phyloP scores from a whole-genome alignment of 805 yeast species.

The Candida nonsorbophila region DNA sequence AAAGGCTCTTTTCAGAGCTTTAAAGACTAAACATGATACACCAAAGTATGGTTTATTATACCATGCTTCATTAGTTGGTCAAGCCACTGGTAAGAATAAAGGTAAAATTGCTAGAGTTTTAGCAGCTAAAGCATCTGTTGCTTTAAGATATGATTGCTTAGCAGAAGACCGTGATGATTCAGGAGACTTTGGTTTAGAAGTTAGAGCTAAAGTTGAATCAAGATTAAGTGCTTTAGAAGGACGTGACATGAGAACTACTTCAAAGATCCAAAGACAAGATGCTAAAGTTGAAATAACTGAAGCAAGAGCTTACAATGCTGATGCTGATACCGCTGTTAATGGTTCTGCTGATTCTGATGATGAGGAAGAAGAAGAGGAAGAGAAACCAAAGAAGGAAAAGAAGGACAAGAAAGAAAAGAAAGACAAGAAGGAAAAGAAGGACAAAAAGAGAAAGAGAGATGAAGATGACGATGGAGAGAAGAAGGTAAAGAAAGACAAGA shows the following conservation, averaged over 20 bases:
- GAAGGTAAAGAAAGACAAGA: too few species aligned
- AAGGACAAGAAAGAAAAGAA: slow-evolving; percentile 22
- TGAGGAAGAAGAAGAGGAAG: slow-evolving; percentile 20
- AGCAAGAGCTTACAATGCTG: slow-evolving; percentile 87
- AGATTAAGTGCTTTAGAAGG: slow-evolving; percentile 95
- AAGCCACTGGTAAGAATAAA: slow-evolving; percentile 96
- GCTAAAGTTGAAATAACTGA: slow-evolving; percentile 84
- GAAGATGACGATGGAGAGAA: slow-evolving; percentile 16
- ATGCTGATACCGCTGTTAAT: slow-evolving; percentile 66
- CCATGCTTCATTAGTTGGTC: slow-evolving; percentile 96
- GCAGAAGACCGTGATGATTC: slow-evolving; percentile 96
- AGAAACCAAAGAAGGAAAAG: slow-evolving; percentile 22
- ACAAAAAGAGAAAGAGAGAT: slow-evolving; percentile 21
- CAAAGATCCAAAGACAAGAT: slow-evolving; percentile 75
- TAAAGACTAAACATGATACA: slow-evolving; percentile 97
- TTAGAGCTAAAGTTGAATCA: slow-evolving; percentile 89
- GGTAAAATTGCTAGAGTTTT: slow-evolving; percentile 98
- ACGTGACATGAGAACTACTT: slow-evolving; percentile 87
- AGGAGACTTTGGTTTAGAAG: slow-evolving; percentile 88
- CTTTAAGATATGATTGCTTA: slow-evolving; percentile 92
- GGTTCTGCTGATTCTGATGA: slow-evolving; percentile 24
- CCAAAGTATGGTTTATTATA: slow-evolving; percentile 97
- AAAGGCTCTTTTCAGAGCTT: slow-evolving; percentile 97
- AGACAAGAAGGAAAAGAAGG: too few species aligned
- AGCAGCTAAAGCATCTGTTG: slow-evolving; percentile 97